Percentiles rank a stretch among this genome's conserved stretches.
Evolutionary conservation across 805 yeast genomes (phyloP).

Genomic region (Pichia paraexigua): DNA sequence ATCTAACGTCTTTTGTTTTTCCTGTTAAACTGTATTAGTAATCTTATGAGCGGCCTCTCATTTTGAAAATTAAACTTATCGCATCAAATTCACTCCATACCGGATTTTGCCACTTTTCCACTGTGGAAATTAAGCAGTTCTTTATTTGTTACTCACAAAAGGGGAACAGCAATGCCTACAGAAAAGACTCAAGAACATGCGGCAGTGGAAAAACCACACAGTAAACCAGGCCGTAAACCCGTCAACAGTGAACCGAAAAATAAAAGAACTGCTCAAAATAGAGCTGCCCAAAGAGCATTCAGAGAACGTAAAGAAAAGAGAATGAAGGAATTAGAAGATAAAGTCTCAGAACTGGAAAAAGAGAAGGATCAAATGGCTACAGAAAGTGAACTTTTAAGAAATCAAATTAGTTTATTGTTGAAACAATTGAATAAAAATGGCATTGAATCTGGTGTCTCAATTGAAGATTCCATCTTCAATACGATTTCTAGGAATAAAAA

Average conservation of each 20-base stretch:
- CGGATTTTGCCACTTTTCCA: not conserved
- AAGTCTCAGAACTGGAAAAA: constrained; percentile 64
- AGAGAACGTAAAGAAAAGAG: constrained; percentile 88
- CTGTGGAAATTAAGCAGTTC: no score
- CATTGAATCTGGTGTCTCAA: not conserved
- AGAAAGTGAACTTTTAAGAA: constrained; percentile 65
- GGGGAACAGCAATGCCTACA: not conserved
- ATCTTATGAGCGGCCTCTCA: not conserved
- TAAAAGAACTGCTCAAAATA: constrained; percentile 91
- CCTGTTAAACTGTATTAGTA: not conserved
- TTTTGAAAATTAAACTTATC: not conserved
- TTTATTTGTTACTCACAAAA: no score
- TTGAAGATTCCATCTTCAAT: not conserved
- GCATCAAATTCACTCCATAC: not conserved
- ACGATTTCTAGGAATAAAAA: not conserved
- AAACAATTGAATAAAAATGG: constrained; percentile 40
- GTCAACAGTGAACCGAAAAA: constrained; percentile 63
- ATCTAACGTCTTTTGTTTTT: no score
- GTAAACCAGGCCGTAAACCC: constrained; percentile 78
- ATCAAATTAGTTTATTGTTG: constrained; percentile 70
- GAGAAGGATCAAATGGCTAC: constrained; percentile 59
- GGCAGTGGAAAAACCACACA: constrained; percentile 7
- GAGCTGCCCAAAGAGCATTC: constrained; percentile 98
- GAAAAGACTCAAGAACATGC: constrained; percentile 7
- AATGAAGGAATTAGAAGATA: constrained; percentile 76